Conservation (phyloP, 225 moss, liverwort and hornwort species). For the Lunularia cruciata region DNA sequence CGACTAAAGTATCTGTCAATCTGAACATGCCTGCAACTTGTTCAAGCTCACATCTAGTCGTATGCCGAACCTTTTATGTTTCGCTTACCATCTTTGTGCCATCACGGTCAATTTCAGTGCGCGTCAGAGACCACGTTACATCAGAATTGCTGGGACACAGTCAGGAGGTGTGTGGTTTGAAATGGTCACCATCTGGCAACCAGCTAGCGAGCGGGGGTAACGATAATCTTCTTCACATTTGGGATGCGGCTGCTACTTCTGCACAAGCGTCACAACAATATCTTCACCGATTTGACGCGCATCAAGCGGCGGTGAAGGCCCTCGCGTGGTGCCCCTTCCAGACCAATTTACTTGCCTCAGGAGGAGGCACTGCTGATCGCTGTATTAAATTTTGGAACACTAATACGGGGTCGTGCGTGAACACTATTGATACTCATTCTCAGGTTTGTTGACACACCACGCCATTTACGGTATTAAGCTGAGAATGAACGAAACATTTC, state of each 20-base stretch:
- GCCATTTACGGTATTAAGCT: neutral
- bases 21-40: too few relatives aligned
- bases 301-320: constrained; percentile 94
- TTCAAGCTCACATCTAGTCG: too few relatives aligned
- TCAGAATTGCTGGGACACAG: constrained; percentile 41
- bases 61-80: too few relatives aligned
- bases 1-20: too few relatives aligned
- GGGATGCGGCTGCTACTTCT: constrained; percentile 58
- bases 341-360: constrained; percentile 83
- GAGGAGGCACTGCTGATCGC: constrained; percentile 89
- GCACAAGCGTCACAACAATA: constrained; percentile 32
- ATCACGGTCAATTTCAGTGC: constrained; percentile 30
- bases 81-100: neutral
- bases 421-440: constrained; percentile 73
- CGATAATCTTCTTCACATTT: constrained; percentile 88
- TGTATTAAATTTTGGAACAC: constrained; percentile 99
- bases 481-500: neutral
- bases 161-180: constrained; percentile 87
- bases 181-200: constrained; percentile 89
- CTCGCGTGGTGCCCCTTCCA: constrained; percentile 97
- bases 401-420: constrained; percentile 80
- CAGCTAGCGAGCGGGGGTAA: constrained; percentile 95
- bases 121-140: constrained; percentile 59
- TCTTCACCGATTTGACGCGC: constrained; percentile 75
- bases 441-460: constrained; percentile 30